Evolutionary conservation across 495 filamentous ascomycete genomes (phyloP), one percentile per base, ranked within the genome.

Genomic region (Evernia prunastri): DNA sequence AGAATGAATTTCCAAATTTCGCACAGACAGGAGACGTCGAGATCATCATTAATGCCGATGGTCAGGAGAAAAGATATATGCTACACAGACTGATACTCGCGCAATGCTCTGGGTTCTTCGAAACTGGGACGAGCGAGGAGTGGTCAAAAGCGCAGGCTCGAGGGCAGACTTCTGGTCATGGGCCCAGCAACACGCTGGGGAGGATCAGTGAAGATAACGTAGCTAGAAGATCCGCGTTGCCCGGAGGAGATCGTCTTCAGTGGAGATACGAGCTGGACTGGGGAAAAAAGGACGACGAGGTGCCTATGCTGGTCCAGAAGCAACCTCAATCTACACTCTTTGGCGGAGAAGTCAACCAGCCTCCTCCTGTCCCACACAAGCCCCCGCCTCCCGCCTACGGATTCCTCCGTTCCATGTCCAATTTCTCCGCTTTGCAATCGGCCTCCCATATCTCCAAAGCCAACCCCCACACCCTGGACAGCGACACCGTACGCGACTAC

Each of bases 1-100:
- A 89, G 72, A 96, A 96, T 72, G 91, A 96, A 67, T 97, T 96
- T 72, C 92, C 92, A 36, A 79, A 93, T 66, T 97, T 97, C 75
- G 87, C 86, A 47, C 87, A 95, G 65, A 91, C 87, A 31, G 92
- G 92, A 71, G 91, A 96, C 73, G 90, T 95, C 68, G 92, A 96
- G 78, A 90, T 96, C 65, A 70, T 93, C 45, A 86, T 96, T 64
- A 80, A 81, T 64, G 85, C 81, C 27, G 86, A 84, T 58, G 80
- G 85, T 43, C 86, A 88, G 66, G 89, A 92, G 74, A 87, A 86
- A 71, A 83, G 89, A 31, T 96, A 96, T 71, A 81, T 96, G 45
- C 82, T 96, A 25, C 92, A 96, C 74, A 82, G 86, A 47, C 78
- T 96, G 68, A 95, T 92, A 33, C 75, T 96, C 67, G 84, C 88